Evolutionary conservation across 345 rosid species (phyloP).

Genomic region (Arabis alpina): DNA sequence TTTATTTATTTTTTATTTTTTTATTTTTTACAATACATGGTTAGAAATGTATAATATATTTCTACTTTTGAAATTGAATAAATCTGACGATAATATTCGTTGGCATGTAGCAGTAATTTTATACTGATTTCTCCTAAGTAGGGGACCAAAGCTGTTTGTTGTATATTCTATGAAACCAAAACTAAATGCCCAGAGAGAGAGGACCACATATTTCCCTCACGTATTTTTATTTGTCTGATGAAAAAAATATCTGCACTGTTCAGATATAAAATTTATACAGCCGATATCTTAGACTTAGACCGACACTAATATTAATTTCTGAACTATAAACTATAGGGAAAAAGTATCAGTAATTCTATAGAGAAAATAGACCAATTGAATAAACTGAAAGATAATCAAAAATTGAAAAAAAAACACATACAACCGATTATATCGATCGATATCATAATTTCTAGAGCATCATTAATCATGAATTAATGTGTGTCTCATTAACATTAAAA

Average conservation of each 20-base stretch:
- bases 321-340: not conserved
- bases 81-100: slow-evolving; percentile 14
- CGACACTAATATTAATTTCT: slow-evolving; percentile 16
- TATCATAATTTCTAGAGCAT: no score
- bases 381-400: not conserved
- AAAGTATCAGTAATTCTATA: not conserved
- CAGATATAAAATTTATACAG: slow-evolving; percentile 33
- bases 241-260: slow-evolving; percentile 21
- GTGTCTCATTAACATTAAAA: no score
- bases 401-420: no score
- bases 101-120: not conserved
- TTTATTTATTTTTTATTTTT: no score
- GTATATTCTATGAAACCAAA: slow-evolving; percentile 35
- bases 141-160: slow-evolving; percentile 43
- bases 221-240: not conserved
- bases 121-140: slow-evolving; percentile 26
- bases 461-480: no score
- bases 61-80: not conserved
- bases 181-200: slow-evolving; percentile 23
- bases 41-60: not conserved
- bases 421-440: not conserved
- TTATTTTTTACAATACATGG: not conserved
- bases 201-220: slow-evolving; percentile 37
- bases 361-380: not conserved
- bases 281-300: slow-evolving; percentile 44